Percentiles rank a stretch among this genome's conserved stretches.
These are phyloP conservation scores for Fraxinus baroniana DNA, from an alignment of 305 asterid genomes.

Conservation along the genomic window DNA sequence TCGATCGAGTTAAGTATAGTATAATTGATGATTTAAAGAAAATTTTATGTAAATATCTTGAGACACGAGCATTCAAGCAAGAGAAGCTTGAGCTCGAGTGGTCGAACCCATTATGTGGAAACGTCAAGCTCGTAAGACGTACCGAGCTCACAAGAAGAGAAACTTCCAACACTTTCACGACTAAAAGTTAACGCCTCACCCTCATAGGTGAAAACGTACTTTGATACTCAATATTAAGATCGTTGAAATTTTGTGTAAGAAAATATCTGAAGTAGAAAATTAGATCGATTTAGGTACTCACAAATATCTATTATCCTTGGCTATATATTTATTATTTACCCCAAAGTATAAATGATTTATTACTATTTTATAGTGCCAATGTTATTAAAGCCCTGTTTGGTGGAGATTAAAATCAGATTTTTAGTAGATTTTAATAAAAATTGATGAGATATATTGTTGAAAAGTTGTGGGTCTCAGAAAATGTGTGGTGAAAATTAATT, in stretches of 20 bases:
- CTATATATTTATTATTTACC: not conserved
- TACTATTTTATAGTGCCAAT: too few species aligned
- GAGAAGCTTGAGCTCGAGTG: not conserved
- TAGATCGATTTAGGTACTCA: not conserved
- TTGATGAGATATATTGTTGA: too few species aligned
- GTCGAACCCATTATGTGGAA: not conserved
- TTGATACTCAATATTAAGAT: not conserved
- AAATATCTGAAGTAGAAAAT: not conserved
- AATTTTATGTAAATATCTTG: not conserved
- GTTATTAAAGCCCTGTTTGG: too few species aligned
- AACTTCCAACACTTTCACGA: not conserved
- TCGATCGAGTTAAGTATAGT: not conserved
- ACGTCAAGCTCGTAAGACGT: not conserved
- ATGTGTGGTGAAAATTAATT: too few species aligned
- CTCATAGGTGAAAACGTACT: not conserved
- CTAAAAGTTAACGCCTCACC: not conserved
- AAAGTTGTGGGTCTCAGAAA: too few species aligned
- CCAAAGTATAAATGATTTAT: not conserved
- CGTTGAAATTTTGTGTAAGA: not conserved
- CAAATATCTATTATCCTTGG: not conserved
- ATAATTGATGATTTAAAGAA: too few species aligned
- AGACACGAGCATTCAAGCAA: not conserved
- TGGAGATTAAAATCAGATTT: too few species aligned
- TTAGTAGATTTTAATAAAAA: too few species aligned
- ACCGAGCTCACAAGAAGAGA: not conserved